Evolutionary conservation across 352 stramenopile genomes (phyloP), one percentile per base, ranked within the genome.

Genomic region (Phytopythium aichiense): DNA sequence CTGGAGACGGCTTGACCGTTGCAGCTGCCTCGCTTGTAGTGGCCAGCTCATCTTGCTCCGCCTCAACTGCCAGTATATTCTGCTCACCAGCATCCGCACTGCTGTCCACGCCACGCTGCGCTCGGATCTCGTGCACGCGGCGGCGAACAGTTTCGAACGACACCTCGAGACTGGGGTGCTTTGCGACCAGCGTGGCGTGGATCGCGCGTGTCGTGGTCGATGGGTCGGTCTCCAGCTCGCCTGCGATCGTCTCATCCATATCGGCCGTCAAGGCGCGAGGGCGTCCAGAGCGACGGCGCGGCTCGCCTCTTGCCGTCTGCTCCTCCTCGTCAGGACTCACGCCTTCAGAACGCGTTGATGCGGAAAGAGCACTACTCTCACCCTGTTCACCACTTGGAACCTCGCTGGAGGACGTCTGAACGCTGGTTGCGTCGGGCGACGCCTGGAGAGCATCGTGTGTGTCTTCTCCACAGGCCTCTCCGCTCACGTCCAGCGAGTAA

Each of bases 111-210:
- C 22, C 22, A 20, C 9, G 13, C 46, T 53, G 46, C 4, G 46
- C 23, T 22, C 46, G 46, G 15, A 53, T 53, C 23, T n/a, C 46
- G 6, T 35, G 46, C 23, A 53, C 46, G 4, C 46, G 46, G 7
- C 46, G 22, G 46, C 46, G 46, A 35, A 53, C 25, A 12, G 46
- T 53, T 23, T 53, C 46, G 23, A 53, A 53, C 23, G 46, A 53
- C 6, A 35, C 23, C 4, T 53, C 46, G 46, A 53, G 23, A 1
- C 22, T 13, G 16, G 31, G 46, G 46, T 20, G 31, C 46, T 33
- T 8, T 0, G 22, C 23, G 13, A 53, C 2, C 25, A 53, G 8
- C 25, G 31, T 35, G 2, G 13, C 46, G 46, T 53, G 46, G 25
- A 53, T 35, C 13, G 46, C 46, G 46, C 46, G 46, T 23, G 46